Evolutionary conservation across 2,329 filamentous ascomycete species (phyloP).

Genomic region (Fusarium devonianum): DNA sequence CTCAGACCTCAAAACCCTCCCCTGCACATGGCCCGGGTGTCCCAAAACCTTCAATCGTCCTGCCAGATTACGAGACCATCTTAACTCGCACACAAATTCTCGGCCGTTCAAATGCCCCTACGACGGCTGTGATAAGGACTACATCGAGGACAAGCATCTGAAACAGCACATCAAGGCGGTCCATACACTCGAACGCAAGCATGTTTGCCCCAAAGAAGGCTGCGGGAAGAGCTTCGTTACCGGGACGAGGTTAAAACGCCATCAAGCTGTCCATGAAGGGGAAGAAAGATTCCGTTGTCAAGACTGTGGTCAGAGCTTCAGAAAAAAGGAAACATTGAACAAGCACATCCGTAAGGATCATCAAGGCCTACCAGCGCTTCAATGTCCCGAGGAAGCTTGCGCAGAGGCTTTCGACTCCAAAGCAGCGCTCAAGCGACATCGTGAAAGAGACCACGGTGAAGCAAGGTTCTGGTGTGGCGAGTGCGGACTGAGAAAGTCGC

Average conservation of each 20-base stretch:
- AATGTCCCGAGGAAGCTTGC: conserved; percentile 70
- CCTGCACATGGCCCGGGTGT: conserved; percentile 78
- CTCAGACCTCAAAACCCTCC: conserved; percentile 77
- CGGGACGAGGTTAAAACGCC: conserved; percentile 76
- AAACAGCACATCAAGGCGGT: conserved; percentile 84
- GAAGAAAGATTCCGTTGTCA: conserved; percentile 78
- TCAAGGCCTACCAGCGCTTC: conserved; percentile 73
- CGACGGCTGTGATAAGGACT: conserved; percentile 79
- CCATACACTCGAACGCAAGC: conserved; percentile 74
- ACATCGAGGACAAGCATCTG: conserved; percentile 85
- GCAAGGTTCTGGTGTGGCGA: conserved; percentile 79
- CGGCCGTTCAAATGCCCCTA: conserved; percentile 78
- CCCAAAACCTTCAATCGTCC: conserved; percentile 87
- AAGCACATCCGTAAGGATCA: conserved; percentile 83
- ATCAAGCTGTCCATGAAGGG: conserved; percentile 77
- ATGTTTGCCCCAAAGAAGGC: conserved; percentile 73
- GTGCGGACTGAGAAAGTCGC: conserved; percentile 60
- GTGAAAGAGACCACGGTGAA: conserved; percentile 72
- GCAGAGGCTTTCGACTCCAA: conserved; percentile 75
- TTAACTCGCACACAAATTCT: conserved; percentile 85
- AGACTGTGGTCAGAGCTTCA: conserved; percentile 79
- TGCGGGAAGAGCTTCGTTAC: conserved; percentile 86
- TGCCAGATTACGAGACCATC: conserved; percentile 78
- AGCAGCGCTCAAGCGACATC: conserved; percentile 74
- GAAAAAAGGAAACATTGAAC: conserved; percentile 86